Percentiles rank a stretch among this genome's conserved stretches.
Conservation (phyloP, 371 early-diverging fungal species). For the Mortierella sp. region DNA sequence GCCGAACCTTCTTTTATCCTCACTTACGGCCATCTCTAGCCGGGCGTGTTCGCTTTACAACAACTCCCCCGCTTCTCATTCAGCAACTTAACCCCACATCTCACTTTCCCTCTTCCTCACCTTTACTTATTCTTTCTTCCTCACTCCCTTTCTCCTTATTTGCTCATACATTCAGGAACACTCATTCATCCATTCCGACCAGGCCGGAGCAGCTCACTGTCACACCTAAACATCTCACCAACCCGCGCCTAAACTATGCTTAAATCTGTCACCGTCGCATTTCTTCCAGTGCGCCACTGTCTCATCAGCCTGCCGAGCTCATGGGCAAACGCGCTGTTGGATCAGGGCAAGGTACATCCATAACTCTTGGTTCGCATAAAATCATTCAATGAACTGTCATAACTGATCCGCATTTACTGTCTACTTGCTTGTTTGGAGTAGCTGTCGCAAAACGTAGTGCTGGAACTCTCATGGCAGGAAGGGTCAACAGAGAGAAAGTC, state of each 20-base stretch:
- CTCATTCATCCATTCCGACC: slow-evolving; percentile 9
- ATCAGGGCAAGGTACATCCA: slow-evolving; percentile 70
- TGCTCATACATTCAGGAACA: neutral
- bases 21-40: neutral
- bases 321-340: slow-evolving; percentile 76
- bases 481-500: slow-evolving; percentile 57
- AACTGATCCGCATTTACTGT: neutral
- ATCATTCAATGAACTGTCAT: neutral
- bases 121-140: neutral
- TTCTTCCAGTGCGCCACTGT: slow-evolving; percentile 70
- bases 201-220: neutral
- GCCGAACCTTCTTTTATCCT: slow-evolving; percentile 8
- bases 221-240: neutral
- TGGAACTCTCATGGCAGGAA: slow-evolving; percentile 69
- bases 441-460: slow-evolving; percentile 74
- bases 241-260: slow-evolving; percentile 55
- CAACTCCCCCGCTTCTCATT: neutral
- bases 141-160: neutral
- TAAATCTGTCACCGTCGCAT: slow-evolving; percentile 69
- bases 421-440: slow-evolving; percentile 9
- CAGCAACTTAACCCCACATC: neutral
- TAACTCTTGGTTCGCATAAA: no score
- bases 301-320: slow-evolving; percentile 74
- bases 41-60: slow-evolving; percentile 16
- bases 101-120: neutral